Evolutionary conservation across 2,329 filamentous ascomycete genomes (phyloP), one percentile per base, ranked within the genome.

Genomic region (Ophiobolus disseminans): DNA sequence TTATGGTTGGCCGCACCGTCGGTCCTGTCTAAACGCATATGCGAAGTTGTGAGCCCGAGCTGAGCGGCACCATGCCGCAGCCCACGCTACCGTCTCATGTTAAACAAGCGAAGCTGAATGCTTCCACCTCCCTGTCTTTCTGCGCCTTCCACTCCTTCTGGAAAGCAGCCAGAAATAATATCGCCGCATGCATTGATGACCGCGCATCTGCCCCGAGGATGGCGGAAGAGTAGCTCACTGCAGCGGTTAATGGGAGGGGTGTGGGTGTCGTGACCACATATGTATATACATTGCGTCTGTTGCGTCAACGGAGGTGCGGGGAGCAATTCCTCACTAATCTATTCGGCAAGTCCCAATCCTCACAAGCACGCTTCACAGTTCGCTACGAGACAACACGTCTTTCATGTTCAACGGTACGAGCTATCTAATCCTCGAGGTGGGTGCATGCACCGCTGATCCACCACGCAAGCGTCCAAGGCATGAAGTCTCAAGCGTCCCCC

Each of bases 21-120:
- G 39, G 48, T 45, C 47, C 45, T 53, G 19, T 46, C 19, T 48
- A 50, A 35, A 45, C 43, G 25, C 35, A 39, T n/a, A 60, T 54
- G 47, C 56, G 48, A 45, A 53, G 40, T 57, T 40, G 41, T 35
- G 19, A 45, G 50, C 44, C 50, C 48, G 50, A 43, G 25, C 34
- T 37, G 32, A 26, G 39, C 37, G 14, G 37, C 30, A 30, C 19
- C 28, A 36, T 44, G 44, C 50, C 47, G 42, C 30, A 44, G 43
- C 34, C n/a, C 34, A 31, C 57, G 53, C 62, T 58, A 58, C 52
- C 53, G 62, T 65, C 55, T 61, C 60, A 65, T 40, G 36, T 63
- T 56, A 48, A 60, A 53, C 36, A 14, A 45, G 17, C 32, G 23
- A 41, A 40, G 21, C 19, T 16, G 17, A 16, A 46, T 20, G 9